These are phyloP conservation scores for Trichosporon asahii DNA, from an alignment of 1,284 basidiomycete genomes.

Conservation along the genomic window DNA sequence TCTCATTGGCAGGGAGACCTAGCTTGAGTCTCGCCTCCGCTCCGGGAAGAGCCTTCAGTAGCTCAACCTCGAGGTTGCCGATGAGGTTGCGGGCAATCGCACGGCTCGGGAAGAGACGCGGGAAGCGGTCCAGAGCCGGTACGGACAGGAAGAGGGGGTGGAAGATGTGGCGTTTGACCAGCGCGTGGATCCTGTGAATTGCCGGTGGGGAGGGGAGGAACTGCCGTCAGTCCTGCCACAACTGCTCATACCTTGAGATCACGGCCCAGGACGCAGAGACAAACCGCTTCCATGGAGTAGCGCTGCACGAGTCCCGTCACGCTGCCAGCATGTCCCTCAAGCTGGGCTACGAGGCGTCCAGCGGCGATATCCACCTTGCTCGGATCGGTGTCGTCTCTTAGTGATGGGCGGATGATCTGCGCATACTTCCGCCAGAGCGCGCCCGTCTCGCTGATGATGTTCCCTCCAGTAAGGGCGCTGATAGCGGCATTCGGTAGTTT, in stretches of 20 bases:
- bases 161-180: constrained; percentile 13
- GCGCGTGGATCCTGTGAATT: constrained; percentile 7
- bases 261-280: background rate
- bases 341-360: background rate
- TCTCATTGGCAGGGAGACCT: background rate
- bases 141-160: constrained; percentile 10
- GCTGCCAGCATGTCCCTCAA: background rate
- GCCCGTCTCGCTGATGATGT: constrained; percentile 12
- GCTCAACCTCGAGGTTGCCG: constrained; percentile 6
- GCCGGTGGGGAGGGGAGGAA: background rate
- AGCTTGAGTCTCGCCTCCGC: background rate
- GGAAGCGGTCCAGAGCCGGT: constrained; percentile 1
- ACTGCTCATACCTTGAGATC: background rate
- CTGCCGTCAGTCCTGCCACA: background rate
- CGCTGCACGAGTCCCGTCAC: constrained; percentile 1
- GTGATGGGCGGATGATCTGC: constrained; percentile 5
- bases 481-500: constrained; percentile 8
- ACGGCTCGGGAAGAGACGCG: constrained; percentile 8
- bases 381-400: background rate
- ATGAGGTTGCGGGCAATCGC: background rate
- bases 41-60: background rate
- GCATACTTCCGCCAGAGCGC: constrained; percentile 6
- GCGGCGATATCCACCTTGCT: background rate
- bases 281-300: constrained; percentile 5
- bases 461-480: constrained; percentile 6